These are phyloP conservation scores for Eutrema salsugineum DNA, from an alignment of 441 rosid species.

Conservation along the genomic window DNA sequence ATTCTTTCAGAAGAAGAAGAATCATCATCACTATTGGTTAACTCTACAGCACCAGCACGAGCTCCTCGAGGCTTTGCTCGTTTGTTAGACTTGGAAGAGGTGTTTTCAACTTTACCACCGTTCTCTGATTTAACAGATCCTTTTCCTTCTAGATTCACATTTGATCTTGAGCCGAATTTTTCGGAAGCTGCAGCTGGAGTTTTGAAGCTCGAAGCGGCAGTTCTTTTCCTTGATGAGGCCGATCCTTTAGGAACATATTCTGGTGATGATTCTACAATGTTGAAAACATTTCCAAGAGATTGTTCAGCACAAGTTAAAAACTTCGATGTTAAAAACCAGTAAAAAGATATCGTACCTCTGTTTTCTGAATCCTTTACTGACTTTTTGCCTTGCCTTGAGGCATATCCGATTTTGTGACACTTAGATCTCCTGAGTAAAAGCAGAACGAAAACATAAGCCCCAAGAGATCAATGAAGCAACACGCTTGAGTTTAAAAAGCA, in stretches of 20 bases:
- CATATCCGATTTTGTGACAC: conserved; percentile 83
- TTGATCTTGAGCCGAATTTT: conserved; percentile 27
- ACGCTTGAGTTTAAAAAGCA: neutral
- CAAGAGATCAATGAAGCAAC: neutral
- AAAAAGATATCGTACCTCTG: conserved; percentile 38
- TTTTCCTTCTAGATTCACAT: conserved; percentile 22
- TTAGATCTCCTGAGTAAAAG: conserved; percentile 43
- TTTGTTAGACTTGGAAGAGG: conserved; percentile 26
- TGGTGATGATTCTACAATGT: conserved; percentile 48
- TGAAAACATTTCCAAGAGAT: conserved; percentile 14
- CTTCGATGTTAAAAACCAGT: neutral
- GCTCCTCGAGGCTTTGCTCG: conserved; percentile 32
- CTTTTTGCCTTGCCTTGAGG: conserved; percentile 50
- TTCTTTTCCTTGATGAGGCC: conserved; percentile 35
- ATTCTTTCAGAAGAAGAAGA: conserved; percentile 27
- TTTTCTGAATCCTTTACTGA: conserved; percentile 27
- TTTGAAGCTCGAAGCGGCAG: conserved; percentile 29
- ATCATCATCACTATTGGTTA: conserved; percentile 37
- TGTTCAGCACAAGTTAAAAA: neutral
- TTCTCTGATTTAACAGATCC: conserved; percentile 24
- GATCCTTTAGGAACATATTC: conserved; percentile 29
- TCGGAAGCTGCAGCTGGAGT: conserved; percentile 29
- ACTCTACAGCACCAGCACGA: conserved; percentile 27
- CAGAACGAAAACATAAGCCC: neutral
- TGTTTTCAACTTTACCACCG: conserved; percentile 22